phyloP scores from a whole-genome alignment of 2,329 filamentous ascomycete species.

The Hymenoscyphus fraxineus region DNA sequence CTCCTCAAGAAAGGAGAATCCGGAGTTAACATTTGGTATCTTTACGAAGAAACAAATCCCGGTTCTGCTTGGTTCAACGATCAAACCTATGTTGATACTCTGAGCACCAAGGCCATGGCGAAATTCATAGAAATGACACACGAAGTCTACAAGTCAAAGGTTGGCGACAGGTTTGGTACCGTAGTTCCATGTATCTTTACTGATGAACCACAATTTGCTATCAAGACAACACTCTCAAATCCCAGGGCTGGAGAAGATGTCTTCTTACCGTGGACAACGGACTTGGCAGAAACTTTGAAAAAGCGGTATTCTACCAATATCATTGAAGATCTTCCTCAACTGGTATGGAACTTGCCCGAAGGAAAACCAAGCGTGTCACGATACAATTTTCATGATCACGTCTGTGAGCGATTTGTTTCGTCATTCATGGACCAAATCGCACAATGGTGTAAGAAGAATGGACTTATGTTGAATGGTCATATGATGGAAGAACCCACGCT shows the following conservation, averaged over 20 bases:
- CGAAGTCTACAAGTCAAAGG: conserved; percentile 32
- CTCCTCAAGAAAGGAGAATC: conserved; percentile 23
- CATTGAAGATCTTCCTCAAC: conserved; percentile 28
- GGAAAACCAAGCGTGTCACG: conserved; percentile 28
- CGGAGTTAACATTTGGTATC: conserved; percentile 33
- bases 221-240: conserved; percentile 31
- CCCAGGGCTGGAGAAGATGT: conserved; percentile 28
- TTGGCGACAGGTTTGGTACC: conserved; percentile 33
- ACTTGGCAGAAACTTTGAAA: conserved; percentile 30
- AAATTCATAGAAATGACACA: conserved; percentile 34
- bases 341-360: conserved; percentile 34
- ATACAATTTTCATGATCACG: conserved; percentile 35
- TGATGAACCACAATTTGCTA: conserved; percentile 36
- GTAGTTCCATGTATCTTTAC: conserved; percentile 35
- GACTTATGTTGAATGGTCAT: conserved; percentile 32
- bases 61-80: conserved; percentile 34
- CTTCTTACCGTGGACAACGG: conserved; percentile 34
- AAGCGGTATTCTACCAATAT: conserved; percentile 28
- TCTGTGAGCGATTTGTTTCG: conserved; percentile 34
- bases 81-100: conserved; percentile 34
- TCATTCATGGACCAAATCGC: conserved; percentile 34
- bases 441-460: conserved; percentile 31
- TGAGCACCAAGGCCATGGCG: conserved; percentile 30
- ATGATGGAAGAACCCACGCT: conserved; percentile 37
- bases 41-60: conserved; percentile 34